These are phyloP conservation scores for Stentor coeruleus DNA, from an alignment of 73 alveolate species.

Conservation along the genomic window DNA sequence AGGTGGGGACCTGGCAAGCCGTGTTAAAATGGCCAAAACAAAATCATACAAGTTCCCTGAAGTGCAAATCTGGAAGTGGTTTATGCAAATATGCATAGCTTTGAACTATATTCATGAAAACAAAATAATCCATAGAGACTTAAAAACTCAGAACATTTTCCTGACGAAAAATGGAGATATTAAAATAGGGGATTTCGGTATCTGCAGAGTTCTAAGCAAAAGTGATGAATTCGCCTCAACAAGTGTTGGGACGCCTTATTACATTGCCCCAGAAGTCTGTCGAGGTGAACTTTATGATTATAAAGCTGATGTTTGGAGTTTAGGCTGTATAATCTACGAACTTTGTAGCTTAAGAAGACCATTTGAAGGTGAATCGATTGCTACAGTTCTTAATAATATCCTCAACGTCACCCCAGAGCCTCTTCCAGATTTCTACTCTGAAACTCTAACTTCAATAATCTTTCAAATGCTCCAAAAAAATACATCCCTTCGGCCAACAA, in stretches of 20 bases:
- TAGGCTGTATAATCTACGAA: conserved; percentile 57
- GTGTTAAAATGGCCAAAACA: conserved; percentile 48
- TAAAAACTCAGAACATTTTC: conserved; percentile 75
- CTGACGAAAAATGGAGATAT: conserved; percentile 59
- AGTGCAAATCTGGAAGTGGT: conserved; percentile 48
- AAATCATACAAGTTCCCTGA: conserved; percentile 49
- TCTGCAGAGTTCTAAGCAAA: conserved; percentile 59
- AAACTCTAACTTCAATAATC: not conserved
- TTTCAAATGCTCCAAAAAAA: not conserved
- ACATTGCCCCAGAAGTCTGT: conserved; percentile 55
- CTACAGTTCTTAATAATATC: conserved; percentile 41
- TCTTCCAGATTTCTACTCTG: conserved; percentile 20
- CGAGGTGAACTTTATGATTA: conserved; percentile 44
- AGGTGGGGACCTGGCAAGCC: conserved; percentile 70
- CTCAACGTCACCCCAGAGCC: conserved; percentile 46
- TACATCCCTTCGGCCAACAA: not conserved
- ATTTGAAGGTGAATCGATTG: conserved; percentile 49
- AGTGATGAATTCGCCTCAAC: conserved; percentile 65
- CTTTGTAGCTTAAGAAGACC: conserved; percentile 60
- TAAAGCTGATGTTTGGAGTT: conserved; percentile 58
- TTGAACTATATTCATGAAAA: conserved; percentile 73
- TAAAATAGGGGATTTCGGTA: conserved; percentile 82
- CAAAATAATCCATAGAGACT: conserved; percentile 72
- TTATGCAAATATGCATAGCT: conserved; percentile 61
- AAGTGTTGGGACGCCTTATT: conserved; percentile 63